Percentiles rank a stretch among this genome's conserved stretches.
phyloP scores from a whole-genome alignment of 225 moss, liverwort and hornwort species.

The Thuidium tamariscinum region DNA sequence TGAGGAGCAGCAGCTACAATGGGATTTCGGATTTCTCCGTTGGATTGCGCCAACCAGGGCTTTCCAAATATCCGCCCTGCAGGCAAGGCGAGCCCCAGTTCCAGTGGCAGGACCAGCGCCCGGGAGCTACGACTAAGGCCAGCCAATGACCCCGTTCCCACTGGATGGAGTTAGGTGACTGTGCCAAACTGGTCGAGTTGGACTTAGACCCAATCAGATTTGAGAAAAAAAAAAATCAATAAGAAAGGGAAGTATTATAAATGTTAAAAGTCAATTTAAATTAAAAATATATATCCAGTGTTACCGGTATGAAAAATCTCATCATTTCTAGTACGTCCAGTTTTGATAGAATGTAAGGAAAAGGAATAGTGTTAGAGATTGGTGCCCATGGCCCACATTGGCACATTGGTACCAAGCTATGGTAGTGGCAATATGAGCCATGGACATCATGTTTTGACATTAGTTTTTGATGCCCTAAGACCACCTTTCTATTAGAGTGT shows the following conservation, averaged over 20 bases:
- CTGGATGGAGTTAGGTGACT: background rate
- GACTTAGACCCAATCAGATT: background rate
- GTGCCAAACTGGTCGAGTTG: background rate
- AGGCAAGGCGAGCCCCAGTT: background rate
- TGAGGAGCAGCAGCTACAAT: background rate
- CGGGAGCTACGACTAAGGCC: background rate
- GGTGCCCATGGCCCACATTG: accelerated
- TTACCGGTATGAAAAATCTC: background rate
- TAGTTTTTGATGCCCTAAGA: too few relatives aligned
- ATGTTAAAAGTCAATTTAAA: background rate
- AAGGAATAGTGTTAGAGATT: background rate
- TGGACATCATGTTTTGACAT: accelerated
- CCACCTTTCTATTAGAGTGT: too few relatives aligned
- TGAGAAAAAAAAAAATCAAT: background rate
- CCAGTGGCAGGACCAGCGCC: background rate
- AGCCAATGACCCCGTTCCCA: background rate
- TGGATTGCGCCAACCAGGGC: background rate
- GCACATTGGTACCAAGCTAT: background rate
- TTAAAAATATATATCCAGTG: background rate
- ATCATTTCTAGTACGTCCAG: background rate
- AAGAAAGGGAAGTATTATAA: background rate
- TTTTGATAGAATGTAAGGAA: background rate
- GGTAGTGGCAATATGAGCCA: background rate
- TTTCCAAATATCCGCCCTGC: background rate
- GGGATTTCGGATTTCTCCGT: background rate